A percentile compares a stretch with the other conserved stretches of the same genome.
phyloP scores from a whole-genome alignment of 2,329 filamentous ascomycete species.

The Arthrobotrys conoides region DNA sequence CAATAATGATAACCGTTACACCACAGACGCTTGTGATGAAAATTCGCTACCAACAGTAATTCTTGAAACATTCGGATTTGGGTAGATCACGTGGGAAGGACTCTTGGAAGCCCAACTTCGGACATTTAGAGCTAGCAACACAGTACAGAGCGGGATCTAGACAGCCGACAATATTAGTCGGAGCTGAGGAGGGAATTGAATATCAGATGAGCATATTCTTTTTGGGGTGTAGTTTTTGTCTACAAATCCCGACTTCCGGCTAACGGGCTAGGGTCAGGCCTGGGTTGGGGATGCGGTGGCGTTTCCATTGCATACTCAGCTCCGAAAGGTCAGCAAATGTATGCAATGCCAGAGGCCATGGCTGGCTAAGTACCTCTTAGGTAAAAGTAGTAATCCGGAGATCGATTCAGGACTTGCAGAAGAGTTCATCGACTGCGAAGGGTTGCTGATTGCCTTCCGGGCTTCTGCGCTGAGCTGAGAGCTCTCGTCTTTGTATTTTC shows the following conservation, averaged over 20 bases:
- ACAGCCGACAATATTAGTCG: neutral
- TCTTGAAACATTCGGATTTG: neutral
- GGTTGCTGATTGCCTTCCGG: neutral
- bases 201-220: neutral
- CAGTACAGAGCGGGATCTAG: neutral
- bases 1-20: constrained; percentile 36
- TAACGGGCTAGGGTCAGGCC: neutral
- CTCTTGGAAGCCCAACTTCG: neutral
- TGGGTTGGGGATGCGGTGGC: constrained; percentile 1
- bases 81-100: neutral
- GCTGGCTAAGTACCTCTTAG: neutral
- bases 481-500: no score
- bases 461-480: no score
- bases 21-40: constrained; percentile 27
- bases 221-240: neutral
- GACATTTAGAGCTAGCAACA: neutral
- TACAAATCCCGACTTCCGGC: constrained; percentile 1
- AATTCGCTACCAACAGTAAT: neutral
- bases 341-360: constrained; percentile 1
- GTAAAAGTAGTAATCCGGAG: neutral
- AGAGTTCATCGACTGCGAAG: constrained; percentile 1
- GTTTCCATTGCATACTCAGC: constrained; percentile 6
- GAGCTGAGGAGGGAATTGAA: neutral
- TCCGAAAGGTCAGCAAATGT: neutral
- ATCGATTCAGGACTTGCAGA: neutral